These are phyloP conservation scores for Draba incana DNA, from an alignment of 345 rosid species.

Conservation along the genomic window DNA sequence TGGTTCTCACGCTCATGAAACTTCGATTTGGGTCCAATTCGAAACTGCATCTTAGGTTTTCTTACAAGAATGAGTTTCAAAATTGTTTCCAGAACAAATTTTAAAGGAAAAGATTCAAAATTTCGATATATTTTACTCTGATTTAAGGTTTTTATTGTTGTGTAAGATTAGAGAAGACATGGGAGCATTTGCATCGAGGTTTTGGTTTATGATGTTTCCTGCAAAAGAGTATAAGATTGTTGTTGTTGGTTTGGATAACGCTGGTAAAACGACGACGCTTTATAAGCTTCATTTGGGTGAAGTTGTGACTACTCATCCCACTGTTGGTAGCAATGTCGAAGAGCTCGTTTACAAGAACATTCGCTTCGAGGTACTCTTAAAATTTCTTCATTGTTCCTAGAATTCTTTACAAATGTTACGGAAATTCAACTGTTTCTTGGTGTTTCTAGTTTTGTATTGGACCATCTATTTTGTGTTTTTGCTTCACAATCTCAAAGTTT, in stretches of 20 bases:
- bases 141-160: not conserved
- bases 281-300: constrained; percentile 93
- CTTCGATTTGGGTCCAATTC: not conserved
- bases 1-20: not conserved
- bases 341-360: constrained; percentile 96
- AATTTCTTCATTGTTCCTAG: no score
- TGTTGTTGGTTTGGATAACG: constrained; percentile 96
- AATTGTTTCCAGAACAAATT: no score
- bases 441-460: no score
- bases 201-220: constrained; percentile 96
- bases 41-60: not conserved
- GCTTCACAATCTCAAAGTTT: no score
- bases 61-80: not conserved
- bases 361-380: constrained; percentile 69
- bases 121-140: not conserved
- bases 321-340: constrained; percentile 95
- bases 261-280: constrained; percentile 97
- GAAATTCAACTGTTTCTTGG: no score
- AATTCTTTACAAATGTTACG: no score
- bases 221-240: constrained; percentile 98
- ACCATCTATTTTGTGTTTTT: no score
- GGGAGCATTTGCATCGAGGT: constrained; percentile 88
- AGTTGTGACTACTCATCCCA: constrained; percentile 96
- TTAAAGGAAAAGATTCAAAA: not conserved
- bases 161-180: constrained; percentile 36